These are phyloP conservation scores for Cercospora berteroae DNA, from an alignment of 2,329 filamentous ascomycete species.

Conservation along the genomic window DNA sequence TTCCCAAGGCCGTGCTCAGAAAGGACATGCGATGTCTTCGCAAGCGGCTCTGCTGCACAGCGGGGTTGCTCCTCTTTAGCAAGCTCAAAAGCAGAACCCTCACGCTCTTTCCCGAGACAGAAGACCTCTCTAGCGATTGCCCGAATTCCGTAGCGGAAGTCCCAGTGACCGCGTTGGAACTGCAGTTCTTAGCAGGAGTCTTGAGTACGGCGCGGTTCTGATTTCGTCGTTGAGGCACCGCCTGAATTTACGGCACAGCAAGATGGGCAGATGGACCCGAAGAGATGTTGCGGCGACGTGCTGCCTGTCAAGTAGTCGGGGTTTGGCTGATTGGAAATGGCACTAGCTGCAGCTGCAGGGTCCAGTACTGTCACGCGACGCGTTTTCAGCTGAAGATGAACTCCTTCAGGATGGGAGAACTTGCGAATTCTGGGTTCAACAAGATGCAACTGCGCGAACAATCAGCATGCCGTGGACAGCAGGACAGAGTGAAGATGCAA, in stretches of 20 bases:
- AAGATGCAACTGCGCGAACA: slow-evolving; percentile 70
- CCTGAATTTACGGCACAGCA: background rate
- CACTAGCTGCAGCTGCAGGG: background rate
- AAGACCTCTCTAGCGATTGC: background rate
- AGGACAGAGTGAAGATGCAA: slow-evolving; percentile 19
- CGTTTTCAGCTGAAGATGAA: slow-evolving; percentile 64
- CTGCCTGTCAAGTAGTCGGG: background rate
- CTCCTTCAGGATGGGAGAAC: slow-evolving; percentile 85
- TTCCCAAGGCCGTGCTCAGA: background rate
- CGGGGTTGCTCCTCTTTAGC: background rate
- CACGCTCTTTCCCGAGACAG: background rate
- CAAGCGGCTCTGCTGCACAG: background rate
- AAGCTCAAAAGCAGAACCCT: background rate
- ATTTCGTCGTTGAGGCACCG: background rate
- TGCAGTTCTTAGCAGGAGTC: background rate
- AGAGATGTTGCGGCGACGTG: background rate
- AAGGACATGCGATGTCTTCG: background rate
- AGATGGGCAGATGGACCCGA: background rate
- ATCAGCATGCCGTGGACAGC: slow-evolving; percentile 9
- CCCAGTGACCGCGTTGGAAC: background rate
- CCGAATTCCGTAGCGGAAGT: background rate
- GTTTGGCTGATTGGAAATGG: background rate
- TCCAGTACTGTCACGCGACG: background rate
- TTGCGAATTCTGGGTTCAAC: slow-evolving; percentile 89
- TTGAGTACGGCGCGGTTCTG: background rate